These are phyloP conservation scores for Eustoma russellianum DNA, from an alignment of 257 asterid species.

Conservation along the genomic window DNA sequence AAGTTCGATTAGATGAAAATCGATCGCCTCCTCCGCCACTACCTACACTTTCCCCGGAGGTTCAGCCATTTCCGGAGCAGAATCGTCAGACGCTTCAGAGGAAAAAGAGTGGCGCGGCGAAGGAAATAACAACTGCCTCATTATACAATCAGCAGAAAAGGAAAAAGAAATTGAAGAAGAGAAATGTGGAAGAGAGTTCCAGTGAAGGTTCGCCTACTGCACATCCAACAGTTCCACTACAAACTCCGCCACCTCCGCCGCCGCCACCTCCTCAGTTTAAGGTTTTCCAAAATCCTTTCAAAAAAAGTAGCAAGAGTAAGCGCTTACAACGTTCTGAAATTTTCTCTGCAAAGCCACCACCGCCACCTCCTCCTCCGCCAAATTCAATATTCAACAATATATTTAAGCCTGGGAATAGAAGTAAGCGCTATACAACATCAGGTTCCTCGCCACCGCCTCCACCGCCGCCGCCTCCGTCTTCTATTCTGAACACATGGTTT, in stretches of 20 bases:
- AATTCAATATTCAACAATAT: conserved; percentile 56
- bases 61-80: conserved; percentile 29
- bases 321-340: conserved; percentile 50
- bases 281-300: conserved; percentile 54
- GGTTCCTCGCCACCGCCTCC: conserved; percentile 44
- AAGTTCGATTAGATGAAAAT: conserved; percentile 12
- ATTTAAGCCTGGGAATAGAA: conserved; percentile 48
- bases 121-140: conserved; percentile 63
- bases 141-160: conserved; percentile 52
- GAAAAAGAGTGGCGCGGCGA: conserved; percentile 57
- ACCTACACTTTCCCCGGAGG: conserved; percentile 14
- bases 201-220: conserved; percentile 27
- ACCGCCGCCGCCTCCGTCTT: conserved; percentile 54
- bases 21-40: conserved; percentile 16
- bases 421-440: conserved; percentile 40
- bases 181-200: conserved; percentile 33
- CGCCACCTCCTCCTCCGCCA: conserved; percentile 63
- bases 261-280: conserved; percentile 60
- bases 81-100: conserved; percentile 15
- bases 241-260: conserved; percentile 54
- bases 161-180: conserved; percentile 39
- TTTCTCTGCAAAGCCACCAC: conserved; percentile 33
- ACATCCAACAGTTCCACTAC: conserved; percentile 26
- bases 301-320: conserved; percentile 49
- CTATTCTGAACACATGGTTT: conserved; percentile 51